A percentile compares a stretch with the other conserved stretches of the same genome.
These are phyloP conservation scores for Trichoderma erinaceum DNA, from an alignment of 495 filamentous ascomycete species.

Conservation along the genomic window DNA sequence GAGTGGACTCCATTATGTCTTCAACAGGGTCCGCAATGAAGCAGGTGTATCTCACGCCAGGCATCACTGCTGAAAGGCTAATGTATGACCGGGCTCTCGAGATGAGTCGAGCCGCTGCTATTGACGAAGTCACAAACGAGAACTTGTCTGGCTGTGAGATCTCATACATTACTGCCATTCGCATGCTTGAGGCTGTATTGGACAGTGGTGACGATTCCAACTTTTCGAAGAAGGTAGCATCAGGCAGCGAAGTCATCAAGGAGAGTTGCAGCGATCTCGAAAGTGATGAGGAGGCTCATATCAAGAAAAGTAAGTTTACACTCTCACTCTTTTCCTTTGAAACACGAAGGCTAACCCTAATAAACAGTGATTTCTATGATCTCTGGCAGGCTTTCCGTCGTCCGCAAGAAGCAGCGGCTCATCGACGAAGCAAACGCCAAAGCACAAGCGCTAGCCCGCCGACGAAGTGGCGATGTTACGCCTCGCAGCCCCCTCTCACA, in stretches of 20 bases:
- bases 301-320: constrained; percentile 17
- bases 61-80: constrained; percentile 87
- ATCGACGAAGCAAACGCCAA: constrained; percentile 16
- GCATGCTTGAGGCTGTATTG: constrained; percentile 88
- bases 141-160: constrained; percentile 86
- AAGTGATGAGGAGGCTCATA: constrained; percentile 21
- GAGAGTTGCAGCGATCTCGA: constrained; percentile 33
- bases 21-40: constrained; percentile 47
- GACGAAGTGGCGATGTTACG: constrained; percentile 13
- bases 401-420: constrained; percentile 17
- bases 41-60: constrained; percentile 51
- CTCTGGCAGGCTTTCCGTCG: constrained; percentile 6
- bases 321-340: background rate
- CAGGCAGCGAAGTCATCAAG: constrained; percentile 18
- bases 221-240: constrained; percentile 22
- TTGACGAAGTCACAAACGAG: constrained; percentile 89
- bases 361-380: constrained; percentile 15
- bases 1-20: constrained; percentile 38
- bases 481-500: constrained; percentile 17
- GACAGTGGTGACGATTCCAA: constrained; percentile 70
- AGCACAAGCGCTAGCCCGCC: background rate
- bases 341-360: background rate
- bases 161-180: constrained; percentile 84
- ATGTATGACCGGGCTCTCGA: constrained; percentile 98
- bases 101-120: constrained; percentile 90